Base-by-base conservation (phyloP, 2,329 filamentous ascomycete genomes). In the Seiridium unicorne region DNA sequence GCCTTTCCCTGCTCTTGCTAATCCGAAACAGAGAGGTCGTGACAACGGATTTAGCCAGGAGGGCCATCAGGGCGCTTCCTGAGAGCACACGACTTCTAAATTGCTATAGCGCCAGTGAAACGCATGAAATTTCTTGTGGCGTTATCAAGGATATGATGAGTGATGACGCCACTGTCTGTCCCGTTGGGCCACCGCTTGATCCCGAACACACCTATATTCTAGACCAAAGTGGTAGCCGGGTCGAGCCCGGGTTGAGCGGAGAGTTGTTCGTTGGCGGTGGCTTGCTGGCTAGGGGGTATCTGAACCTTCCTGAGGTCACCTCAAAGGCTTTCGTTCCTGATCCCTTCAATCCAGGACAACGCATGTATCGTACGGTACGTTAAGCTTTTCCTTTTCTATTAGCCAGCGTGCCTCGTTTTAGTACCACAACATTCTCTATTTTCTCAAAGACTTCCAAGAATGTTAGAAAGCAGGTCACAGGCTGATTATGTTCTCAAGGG, bases 11-110 rank as follows among this genome's bases (percentile, higher is more conserved):
- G 26, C 26, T 7, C 6, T 18, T 48, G 46, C 46, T 48, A 48
- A 48, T n/a, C 38, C 93, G 90, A 90, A 93, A 94, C 66, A 91
- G 91, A 55, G 91, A 94, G 74, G 91, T 94, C 1, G 90, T 93
- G 57, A 91, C 89, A 0, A 89, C 89, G 0, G 90, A 93, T 69
- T 83, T 93, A 13, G 89, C 88, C 38, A 85, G 86, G 34, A 84
- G 89, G 46, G 88, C 86, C 2, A 79, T 89, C 57, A 84, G 84
- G 58, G 87, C 88, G 2, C 80, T 93, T 3, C 90, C 91, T 0
- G 83, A 87, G 0, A 32, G 36, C 26, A 82, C 86, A 3, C 86
- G 89, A 13, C 75, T 94, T 10, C 83, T 93, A 62, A 94, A 93
- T 66, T 90, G 89, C 67, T 94, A 94, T 76, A 92, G 89, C 69